Conservation (phyloP, 2,329 filamentous ascomycete species). For the Metarhizium guizhouense region DNA sequence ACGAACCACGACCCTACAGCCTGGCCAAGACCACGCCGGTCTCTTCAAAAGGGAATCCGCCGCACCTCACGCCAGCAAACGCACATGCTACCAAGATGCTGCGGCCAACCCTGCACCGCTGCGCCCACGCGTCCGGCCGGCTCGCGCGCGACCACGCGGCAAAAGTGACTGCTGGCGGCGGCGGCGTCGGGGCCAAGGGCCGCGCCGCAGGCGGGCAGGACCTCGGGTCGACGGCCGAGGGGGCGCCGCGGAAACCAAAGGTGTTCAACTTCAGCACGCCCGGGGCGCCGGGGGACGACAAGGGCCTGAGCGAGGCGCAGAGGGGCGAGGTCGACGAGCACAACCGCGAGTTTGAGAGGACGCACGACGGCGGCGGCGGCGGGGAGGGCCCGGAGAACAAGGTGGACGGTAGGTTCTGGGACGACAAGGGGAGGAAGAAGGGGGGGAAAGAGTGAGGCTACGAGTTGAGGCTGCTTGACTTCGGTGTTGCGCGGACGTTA, state of each 20-base stretch:
- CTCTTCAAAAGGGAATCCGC: too few species aligned
- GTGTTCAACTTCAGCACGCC: constrained; percentile 39
- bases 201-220: background rate
- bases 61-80: too few species aligned
- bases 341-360: constrained; percentile 47
- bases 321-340: constrained; percentile 48
- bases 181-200: background rate
- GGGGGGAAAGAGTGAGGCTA: constrained; percentile 19
- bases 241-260: constrained; percentile 37
- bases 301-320: constrained; percentile 39
- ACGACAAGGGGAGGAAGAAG: background rate
- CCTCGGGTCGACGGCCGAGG: background rate
- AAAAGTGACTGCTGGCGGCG: background rate
- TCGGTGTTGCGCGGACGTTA: constrained; percentile 3
- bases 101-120: background rate
- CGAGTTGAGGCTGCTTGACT: constrained; percentile 13
- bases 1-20: too few species aligned
- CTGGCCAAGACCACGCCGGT: too few species aligned
- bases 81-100: background rate
- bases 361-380: constrained; percentile 40
- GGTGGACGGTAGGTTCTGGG: constrained; percentile 49
- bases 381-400: constrained; percentile 34
- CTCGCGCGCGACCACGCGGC: background rate
- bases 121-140: background rate
- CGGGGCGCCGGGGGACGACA: constrained; percentile 14